phyloP scores from a whole-genome alignment of 1,284 basidiomycete species.

The Ceratobasidium sp. region DNA sequence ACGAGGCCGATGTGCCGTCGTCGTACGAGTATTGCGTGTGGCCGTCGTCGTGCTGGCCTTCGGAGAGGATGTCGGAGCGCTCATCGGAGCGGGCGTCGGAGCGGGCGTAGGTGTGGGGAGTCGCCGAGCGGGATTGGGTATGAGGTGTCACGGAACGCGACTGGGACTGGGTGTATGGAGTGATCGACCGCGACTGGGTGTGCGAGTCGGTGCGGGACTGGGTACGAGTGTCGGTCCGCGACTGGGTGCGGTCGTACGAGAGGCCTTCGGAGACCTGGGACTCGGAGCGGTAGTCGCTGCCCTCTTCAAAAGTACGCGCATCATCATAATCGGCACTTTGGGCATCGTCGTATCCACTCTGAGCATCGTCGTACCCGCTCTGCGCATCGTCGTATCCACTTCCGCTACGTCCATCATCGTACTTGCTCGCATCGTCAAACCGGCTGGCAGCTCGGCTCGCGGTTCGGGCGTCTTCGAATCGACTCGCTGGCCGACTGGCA shows the following conservation, averaged over 20 bases:
- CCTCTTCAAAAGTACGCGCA: slow-evolving; percentile 24
- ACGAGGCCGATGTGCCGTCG: slow-evolving; percentile 13
- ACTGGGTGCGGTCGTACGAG: not conserved
- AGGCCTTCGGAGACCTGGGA: not conserved
- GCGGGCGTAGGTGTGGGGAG: slow-evolving; percentile 14
- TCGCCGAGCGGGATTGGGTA: not conserved
- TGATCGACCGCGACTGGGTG: slow-evolving; percentile 19
- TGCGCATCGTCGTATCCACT: slow-evolving; percentile 6
- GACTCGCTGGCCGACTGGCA: not conserved
- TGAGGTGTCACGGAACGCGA: slow-evolving; percentile 9
- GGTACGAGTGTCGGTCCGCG: too few relatives aligned
- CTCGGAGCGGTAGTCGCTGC: slow-evolving; percentile 4
- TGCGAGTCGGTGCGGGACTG: slow-evolving; percentile 7
- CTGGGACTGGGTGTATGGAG: not conserved
- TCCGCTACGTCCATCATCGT: slow-evolving; percentile 23
- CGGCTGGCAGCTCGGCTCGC: not conserved
- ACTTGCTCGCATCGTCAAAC: slow-evolving; percentile 10
- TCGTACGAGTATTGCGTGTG: slow-evolving; percentile 31
- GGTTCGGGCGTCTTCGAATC: slow-evolving; percentile 1
- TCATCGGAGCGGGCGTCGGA: not conserved
- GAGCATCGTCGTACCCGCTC: slow-evolving; percentile 16
- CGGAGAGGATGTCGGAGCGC: not conserved
- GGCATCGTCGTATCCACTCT: slow-evolving; percentile 24
- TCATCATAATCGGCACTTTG: slow-evolving; percentile 20
- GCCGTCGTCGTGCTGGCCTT: slow-evolving; percentile 9